Percentiles rank a stretch among this genome's conserved stretches.
Evolutionary conservation across 352 stramenopile genomes (phyloP).

Genomic region (Globisporangium spinosum): DNA sequence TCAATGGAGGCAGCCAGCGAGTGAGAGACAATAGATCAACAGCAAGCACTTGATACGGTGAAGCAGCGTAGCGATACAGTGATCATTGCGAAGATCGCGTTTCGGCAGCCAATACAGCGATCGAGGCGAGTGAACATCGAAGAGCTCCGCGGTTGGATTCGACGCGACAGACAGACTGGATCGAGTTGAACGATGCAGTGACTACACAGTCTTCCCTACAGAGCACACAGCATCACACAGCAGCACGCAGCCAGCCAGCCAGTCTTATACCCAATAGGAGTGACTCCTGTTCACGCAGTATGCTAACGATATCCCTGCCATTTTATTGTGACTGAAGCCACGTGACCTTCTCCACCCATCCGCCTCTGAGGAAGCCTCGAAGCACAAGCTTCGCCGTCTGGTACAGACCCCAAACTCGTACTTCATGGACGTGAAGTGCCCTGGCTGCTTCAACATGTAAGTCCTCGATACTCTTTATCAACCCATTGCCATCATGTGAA

Average conservation of each 20-base stretch:
- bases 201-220: not conserved
- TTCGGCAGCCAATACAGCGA: not conserved
- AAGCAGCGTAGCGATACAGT: not conserved
- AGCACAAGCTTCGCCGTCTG: slow-evolving; percentile 99
- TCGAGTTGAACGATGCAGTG: not conserved
- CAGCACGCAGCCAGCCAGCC: not conserved
- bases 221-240: not conserved
- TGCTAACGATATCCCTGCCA: slow-evolving; percentile 15
- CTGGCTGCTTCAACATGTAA: slow-evolving; percentile 99
- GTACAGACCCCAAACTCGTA: slow-evolving; percentile 99
- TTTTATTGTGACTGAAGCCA: slow-evolving; percentile 31
- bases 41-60: not conserved
- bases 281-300: not conserved
- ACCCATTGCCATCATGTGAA: not conserved
- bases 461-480: slow-evolving; percentile 7
- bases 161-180: not conserved
- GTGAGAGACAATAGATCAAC: not conserved
- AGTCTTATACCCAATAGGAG: not conserved
- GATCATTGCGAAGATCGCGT: not conserved
- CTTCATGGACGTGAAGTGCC: slow-evolving; percentile 99
- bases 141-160: not conserved
- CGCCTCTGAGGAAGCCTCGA: slow-evolving; percentile 92
- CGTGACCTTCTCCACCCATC: slow-evolving; percentile 97
- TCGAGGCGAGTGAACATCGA: not conserved
- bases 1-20: not conserved